These are phyloP conservation scores for Curvularia lunata DNA, from an alignment of 2,329 filamentous ascomycete genomes.

Conservation along the genomic window DNA sequence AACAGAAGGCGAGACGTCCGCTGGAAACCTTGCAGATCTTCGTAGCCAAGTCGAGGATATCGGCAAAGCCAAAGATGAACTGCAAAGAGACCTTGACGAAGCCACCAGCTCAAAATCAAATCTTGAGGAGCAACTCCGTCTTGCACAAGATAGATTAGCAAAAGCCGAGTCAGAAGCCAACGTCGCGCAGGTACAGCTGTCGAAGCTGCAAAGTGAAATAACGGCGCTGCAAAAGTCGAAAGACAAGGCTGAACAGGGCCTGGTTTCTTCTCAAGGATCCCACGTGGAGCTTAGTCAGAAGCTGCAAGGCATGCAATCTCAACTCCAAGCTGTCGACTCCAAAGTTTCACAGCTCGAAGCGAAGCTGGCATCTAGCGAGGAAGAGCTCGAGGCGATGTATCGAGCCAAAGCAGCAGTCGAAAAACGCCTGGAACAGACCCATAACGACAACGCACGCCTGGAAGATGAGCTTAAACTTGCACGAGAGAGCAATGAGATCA, in stretches of 20 bases:
- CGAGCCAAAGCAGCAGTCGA: conserved; percentile 23
- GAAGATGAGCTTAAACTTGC: conserved; percentile 28
- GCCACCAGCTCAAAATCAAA: conserved; percentile 5
- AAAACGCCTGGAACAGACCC: conserved; percentile 23
- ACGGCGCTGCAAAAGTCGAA: conserved; percentile 24
- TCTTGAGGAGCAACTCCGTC: conserved; percentile 18
- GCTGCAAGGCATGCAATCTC: conserved; percentile 22
- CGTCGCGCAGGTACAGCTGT: conserved; percentile 21
- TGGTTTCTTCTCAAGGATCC: conserved; percentile 22
- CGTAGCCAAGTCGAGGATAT: conserved; percentile 13
- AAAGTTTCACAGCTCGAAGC: conserved; percentile 17
- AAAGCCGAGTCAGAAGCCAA: conserved; percentile 19
- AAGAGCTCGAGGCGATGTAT: conserved; percentile 28
- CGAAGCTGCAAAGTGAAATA: conserved; percentile 26
- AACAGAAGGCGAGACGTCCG: conserved; percentile 18
- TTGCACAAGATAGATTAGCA: conserved; percentile 17
- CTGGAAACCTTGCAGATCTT: conserved; percentile 17
- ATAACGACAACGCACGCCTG: conserved; percentile 22
- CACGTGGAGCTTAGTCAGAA: conserved; percentile 24
- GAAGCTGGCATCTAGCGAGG: conserved; percentile 21
- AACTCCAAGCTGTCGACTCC: conserved; percentile 18
- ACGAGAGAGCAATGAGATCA: conserved; percentile 16
- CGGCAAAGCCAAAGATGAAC: conserved; percentile 13
- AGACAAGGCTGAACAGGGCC: conserved; percentile 24
- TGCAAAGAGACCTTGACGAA: conserved; percentile 16